Base-by-base conservation (phyloP, 192 early-diverging fungal species). In the Phlyctochytrium bullatum region DNA sequence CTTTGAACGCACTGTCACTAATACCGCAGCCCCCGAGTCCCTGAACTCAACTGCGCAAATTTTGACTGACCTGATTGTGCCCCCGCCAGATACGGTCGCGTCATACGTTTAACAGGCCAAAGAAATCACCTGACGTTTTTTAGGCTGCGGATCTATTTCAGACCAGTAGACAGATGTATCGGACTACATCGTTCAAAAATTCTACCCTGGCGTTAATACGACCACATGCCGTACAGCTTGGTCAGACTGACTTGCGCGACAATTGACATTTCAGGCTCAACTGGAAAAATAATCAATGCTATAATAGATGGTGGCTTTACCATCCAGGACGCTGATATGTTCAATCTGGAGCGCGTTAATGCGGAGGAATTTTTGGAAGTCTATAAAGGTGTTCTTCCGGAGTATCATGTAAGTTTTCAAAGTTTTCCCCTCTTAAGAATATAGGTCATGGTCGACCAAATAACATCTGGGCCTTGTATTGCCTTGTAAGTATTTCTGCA, bases 281-380 rank as follows among this genome's bases (percentile, higher is more conserved):
- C 71, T 0, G 82, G 82, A 0, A 61, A 77, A 35, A 80, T 83
- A 52, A 60, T 80, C 20, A 47, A 58, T 12, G 65, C 71, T 17
- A 79, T 83, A 40, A 16, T 29, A n/a, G 32, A 74, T 54, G 62
- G 54, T 30, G 77, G 80, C 14, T 86, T 68, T 63, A 36, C 65
- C 33, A 75, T 86, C 14, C 70, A 66, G 23, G 84, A 87, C 61
- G 59, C 77, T 36, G 72, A 87, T 62, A 70, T 80, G 28, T 75
- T 78, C 31, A 69, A 73, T 56, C 68, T 87, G 51, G 80, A 86
- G 17, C 56, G 63, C 4, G 61, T 74, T 16, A 82, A 86, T 61
- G 85, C 78, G 24, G 78, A 85, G 56, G 85, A 87, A 59, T 87
- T 87, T 61, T 57, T 87, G 24, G 84, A 87, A 67, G 74, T 87